Evolutionary conservation across 2,329 filamentous ascomycete genomes (phyloP).

Genomic region (Clonostachys sp.): DNA sequence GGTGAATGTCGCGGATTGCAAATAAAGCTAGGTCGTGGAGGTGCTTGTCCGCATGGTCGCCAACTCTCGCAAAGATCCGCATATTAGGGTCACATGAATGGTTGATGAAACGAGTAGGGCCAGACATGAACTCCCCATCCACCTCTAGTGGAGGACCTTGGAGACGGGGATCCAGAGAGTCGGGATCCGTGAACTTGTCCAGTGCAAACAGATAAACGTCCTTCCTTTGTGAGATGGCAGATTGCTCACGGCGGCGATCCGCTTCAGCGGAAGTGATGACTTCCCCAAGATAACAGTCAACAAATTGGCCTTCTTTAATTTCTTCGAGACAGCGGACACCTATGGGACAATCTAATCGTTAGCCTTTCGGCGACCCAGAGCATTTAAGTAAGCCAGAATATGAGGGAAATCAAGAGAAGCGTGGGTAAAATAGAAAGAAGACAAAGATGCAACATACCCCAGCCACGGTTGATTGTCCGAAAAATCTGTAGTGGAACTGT

Average conservation of each 20-base stretch:
- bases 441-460: constrained; percentile 47
- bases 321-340: constrained; percentile 61
- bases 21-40: constrained; percentile 77
- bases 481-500: constrained; percentile 72
- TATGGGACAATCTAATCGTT: constrained; percentile 12
- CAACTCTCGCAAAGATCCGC: constrained; percentile 73
- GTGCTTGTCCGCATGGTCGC: constrained; percentile 69
- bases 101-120: constrained; percentile 78
- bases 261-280: constrained; percentile 63
- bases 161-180: constrained; percentile 51
- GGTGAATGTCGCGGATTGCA: constrained; percentile 60
- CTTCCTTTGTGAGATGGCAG: constrained; percentile 56
- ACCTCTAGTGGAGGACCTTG: constrained; percentile 53
- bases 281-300: constrained; percentile 75
- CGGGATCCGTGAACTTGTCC: constrained; percentile 68
- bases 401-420: too few species aligned
- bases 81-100: constrained; percentile 78
- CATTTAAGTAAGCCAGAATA: too few species aligned
- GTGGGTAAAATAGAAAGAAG: too few species aligned
- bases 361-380: too few species aligned
- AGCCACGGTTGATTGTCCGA: constrained; percentile 66
- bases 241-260: constrained; percentile 53
- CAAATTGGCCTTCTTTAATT: constrained; percentile 69
- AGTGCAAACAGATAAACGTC: constrained; percentile 76
- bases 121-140: constrained; percentile 72